A percentile compares a stretch with the other conserved stretches of the same genome.
Evolutionary conservation across 345 rosid genomes (phyloP).

Genomic region (Barbarea vulgaris): DNA sequence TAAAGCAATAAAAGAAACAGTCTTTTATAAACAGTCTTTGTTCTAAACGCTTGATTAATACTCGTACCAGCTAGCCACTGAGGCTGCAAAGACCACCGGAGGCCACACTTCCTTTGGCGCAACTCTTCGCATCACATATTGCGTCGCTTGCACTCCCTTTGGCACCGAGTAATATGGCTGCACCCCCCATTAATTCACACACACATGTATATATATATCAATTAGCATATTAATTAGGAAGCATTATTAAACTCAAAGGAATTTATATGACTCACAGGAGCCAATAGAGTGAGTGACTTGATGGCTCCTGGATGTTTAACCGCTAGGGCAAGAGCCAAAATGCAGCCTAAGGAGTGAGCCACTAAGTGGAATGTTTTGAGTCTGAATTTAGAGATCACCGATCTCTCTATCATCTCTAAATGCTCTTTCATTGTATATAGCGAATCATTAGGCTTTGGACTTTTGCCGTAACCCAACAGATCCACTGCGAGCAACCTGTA

Average conservation of each 20-base stretch:
- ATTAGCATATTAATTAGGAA: not conserved
- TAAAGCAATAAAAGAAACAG: too few species aligned
- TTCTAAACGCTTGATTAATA: too few species aligned
- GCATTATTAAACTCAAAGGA: not conserved
- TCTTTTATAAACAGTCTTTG: too few species aligned
- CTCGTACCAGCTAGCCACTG: conserved; percentile 95
- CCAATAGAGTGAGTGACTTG: conserved; percentile 84
- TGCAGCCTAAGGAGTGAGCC: conserved; percentile 99
- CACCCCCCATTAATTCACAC: conserved; percentile 19
- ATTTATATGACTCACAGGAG: conserved; percentile 65
- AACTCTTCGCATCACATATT: conserved; percentile 74
- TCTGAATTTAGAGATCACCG: conserved; percentile 61
- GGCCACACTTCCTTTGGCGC: conserved; percentile 97
- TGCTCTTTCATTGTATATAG: conserved; percentile 90
- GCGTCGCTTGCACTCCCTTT: conserved; percentile 69
- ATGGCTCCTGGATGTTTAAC: conserved; percentile 74
- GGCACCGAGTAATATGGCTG: conserved; percentile 92
- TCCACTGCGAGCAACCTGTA: conserved; percentile 84
- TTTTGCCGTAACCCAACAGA: conserved; percentile 86
- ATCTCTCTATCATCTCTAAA: conserved; percentile 84
- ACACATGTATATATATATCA: too few species aligned
- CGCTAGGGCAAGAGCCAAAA: conserved; percentile 90
- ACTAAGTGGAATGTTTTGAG: conserved; percentile 92
- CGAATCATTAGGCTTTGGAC: conserved; percentile 94
- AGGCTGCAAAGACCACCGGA: conserved; percentile 73